Conservation (phyloP, 2,329 filamentous ascomycete species). For the Fusarium torreyae region DNA sequence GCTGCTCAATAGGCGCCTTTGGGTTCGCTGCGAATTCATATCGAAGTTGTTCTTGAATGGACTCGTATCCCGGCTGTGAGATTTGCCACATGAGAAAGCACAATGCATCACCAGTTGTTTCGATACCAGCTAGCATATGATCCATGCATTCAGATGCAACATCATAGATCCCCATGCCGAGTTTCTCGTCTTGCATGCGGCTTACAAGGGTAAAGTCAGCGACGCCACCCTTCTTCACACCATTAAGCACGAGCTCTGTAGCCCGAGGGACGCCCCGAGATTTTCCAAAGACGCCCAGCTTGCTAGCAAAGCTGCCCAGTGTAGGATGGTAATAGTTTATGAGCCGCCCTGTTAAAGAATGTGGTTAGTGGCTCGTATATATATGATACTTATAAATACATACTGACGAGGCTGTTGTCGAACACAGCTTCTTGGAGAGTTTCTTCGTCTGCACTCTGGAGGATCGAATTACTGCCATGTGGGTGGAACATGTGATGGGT, state of each 20-base stretch:
- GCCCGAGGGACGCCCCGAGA: conserved; percentile 20
- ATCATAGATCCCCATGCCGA: conserved; percentile 10
- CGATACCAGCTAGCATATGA: conserved; percentile 40
- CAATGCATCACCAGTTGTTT: conserved; percentile 41
- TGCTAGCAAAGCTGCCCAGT: conserved; percentile 5
- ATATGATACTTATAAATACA: rapidly evolving
- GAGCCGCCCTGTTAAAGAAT: conserved; percentile 4
- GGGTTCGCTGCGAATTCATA: conserved; percentile 14
- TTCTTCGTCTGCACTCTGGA: conserved; percentile 16
- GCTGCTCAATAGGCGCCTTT: conserved; percentile 6
- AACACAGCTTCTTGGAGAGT: conserved; percentile 33
- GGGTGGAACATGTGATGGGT: conserved; percentile 37
- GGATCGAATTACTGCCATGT: conserved; percentile 31
- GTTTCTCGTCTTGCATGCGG: conserved; percentile 32
- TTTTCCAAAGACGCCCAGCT: conserved; percentile 31
- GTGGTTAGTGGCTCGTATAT: not conserved
- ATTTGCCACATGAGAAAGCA: conserved; percentile 43
- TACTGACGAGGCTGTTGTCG: conserved; percentile 32
- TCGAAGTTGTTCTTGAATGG: conserved; percentile 5
- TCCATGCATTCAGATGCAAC: conserved; percentile 43
- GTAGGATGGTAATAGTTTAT: conserved; percentile 26
- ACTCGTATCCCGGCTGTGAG: conserved; percentile 30
- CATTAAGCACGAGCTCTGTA: conserved; percentile 21
- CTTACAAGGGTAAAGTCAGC: conserved; percentile 36
- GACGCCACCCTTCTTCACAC: not conserved